Evolutionary conservation across 176 grass and related monocot genomes (phyloP).

Genomic region (Oryza glumipatula): DNA sequence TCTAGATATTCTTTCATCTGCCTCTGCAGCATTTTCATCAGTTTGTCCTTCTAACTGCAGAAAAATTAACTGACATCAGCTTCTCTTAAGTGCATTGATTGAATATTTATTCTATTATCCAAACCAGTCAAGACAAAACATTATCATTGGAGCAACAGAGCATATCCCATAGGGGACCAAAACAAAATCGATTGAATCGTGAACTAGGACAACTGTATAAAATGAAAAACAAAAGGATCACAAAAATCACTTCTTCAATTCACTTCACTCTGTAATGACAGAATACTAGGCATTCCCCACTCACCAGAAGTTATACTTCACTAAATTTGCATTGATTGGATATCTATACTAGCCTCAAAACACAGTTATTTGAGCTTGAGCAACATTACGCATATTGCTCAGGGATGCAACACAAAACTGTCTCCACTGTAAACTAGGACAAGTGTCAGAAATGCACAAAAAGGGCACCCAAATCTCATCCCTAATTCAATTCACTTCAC

Average conservation of each 20-base stretch:
- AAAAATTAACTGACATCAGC: slow-evolving; percentile 5
- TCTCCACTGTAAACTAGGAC: background rate
- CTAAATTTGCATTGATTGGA: background rate
- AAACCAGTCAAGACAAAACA: background rate
- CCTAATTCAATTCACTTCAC: slow-evolving; percentile 13
- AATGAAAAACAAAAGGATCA: background rate
- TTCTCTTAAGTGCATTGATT: background rate
- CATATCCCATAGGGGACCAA: background rate
- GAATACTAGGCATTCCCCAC: background rate
- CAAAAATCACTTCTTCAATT: background rate
- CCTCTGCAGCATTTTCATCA: slow-evolving; percentile 41
- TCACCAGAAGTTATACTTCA: background rate
- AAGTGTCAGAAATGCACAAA: background rate
- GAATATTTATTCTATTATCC: background rate
- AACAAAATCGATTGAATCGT: too few relatives aligned
- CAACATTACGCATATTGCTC: slow-evolving; percentile 8
- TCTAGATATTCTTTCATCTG: slow-evolving; percentile 47
- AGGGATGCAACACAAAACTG: background rate
- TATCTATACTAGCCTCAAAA: background rate
- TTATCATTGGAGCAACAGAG: background rate
- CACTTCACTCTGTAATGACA: background rate
- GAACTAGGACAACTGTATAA: background rate
- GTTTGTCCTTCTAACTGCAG: slow-evolving; percentile 43
- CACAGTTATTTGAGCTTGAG: background rate
- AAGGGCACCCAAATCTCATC: background rate